These are phyloP conservation scores for Fusarium devonianum DNA, from an alignment of 2,329 filamentous ascomycete genomes.

Conservation along the genomic window DNA sequence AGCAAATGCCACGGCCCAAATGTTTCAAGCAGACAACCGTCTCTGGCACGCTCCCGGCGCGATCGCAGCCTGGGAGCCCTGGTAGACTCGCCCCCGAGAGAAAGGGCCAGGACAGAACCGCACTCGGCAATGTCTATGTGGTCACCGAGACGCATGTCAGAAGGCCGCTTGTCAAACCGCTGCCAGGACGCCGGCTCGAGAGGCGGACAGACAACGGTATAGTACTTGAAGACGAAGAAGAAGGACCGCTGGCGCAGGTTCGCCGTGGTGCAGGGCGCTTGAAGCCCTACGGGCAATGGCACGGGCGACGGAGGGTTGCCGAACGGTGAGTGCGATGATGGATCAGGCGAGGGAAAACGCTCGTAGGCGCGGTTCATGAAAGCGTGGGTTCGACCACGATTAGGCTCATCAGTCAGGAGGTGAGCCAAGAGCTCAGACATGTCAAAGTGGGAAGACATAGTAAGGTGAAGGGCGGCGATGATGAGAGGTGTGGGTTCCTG, in stretches of 20 bases:
- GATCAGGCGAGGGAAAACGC: slow-evolving; percentile 23
- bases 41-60: slow-evolving; percentile 55
- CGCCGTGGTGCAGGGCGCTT: slow-evolving; percentile 47
- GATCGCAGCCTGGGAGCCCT: slow-evolving; percentile 58
- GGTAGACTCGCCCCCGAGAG: slow-evolving; percentile 59
- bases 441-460: slow-evolving; percentile 65
- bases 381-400: slow-evolving; percentile 54
- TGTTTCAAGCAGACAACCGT: slow-evolving; percentile 63
- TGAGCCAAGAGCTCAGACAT: slow-evolving; percentile 67
- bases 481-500: slow-evolving; percentile 67
- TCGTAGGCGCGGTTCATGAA: slow-evolving; percentile 60
- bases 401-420: slow-evolving; percentile 57
- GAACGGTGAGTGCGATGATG: slow-evolving; percentile 22
- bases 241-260: slow-evolving; percentile 62
- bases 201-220: slow-evolving; percentile 64
- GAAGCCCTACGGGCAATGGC: slow-evolving; percentile 10
- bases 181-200: slow-evolving; percentile 68
- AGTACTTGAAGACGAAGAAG: slow-evolving; percentile 71
- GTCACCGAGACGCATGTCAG: slow-evolving; percentile 49
- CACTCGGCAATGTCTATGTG: slow-evolving; percentile 68
- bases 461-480: slow-evolving; percentile 65
- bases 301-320: slow-evolving; percentile 21
- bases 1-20: slow-evolving; percentile 68
- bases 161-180: slow-evolving; percentile 56
- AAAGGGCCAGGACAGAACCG: slow-evolving; percentile 65